Base-by-base conservation (phyloP, 352 stramenopile species). In the Globisporangium cylindrosporum region DNA sequence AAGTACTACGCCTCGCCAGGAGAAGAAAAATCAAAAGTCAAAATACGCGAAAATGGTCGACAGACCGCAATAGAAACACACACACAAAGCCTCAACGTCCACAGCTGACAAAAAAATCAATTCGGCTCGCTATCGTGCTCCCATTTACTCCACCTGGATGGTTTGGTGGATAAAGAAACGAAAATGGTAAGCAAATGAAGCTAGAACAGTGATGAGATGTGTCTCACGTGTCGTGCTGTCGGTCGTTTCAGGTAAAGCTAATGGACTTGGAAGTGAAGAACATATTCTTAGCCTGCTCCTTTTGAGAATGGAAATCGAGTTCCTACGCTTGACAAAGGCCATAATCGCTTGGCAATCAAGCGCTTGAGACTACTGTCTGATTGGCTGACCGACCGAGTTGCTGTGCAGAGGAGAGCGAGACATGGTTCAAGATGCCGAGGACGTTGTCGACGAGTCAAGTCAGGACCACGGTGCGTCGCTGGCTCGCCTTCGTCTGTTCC, bases 401-500 rank as follows among this genome's bases (percentile, higher is more conserved):
- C 27, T 41, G 15, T 22, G 51, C 8, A 34, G 22, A 10, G 24
- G 12, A n/a, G 4, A 38, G 53, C n/a, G 10, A 34, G 22, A 32
- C 8, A 53, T 62, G 51, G 38, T 56, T 27, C 18, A 9, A 12
- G 36, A 63, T n/a, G 18, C 7, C 64, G 46, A 61, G 27, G n/a
- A 57, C 36, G 38, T 9, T 10, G 53, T 5, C 27, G 29, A 38
- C 4, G 46, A 56, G 4, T 25, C 29, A 49, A 71, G 9, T 41
- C 48, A 24, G 15, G 64, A 77, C 5, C 62, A 69, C 24, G 46
- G 69, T 18, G 62, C 73, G 2, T 79, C 75, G 7, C 70, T 82
- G 3, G 75, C 75, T 3, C 49, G 75, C 12, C 65, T 82, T 18
- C 73, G 75, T 0, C 58, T 79, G 15, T 82, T 82, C 43, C 53